Percentiles rank a stretch among this genome's conserved stretches.
phyloP scores from a whole-genome alignment of 2,329 filamentous ascomycete genomes.

The Trichoderma gracile region DNA sequence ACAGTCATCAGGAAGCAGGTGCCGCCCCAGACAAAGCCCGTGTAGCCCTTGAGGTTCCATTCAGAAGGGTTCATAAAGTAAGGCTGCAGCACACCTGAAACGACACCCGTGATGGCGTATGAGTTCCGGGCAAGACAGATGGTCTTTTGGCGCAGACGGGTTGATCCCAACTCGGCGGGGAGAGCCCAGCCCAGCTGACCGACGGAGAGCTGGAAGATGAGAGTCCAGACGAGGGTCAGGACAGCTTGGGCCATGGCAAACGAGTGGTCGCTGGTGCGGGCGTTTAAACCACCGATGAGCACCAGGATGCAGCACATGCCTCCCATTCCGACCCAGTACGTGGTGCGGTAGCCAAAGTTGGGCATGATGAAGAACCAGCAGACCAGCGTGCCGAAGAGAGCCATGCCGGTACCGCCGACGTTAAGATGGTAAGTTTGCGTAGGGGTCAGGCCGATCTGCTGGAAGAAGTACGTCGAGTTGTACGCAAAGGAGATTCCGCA shows the following conservation, averaged over 20 bases:
- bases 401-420: conserved; percentile 44
- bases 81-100: conserved; percentile 51
- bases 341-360: conserved; percentile 46
- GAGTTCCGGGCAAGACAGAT: conserved; percentile 52
- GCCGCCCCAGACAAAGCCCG: conserved; percentile 50
- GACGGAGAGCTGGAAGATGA: conserved; percentile 41
- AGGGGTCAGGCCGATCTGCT: conserved; percentile 39
- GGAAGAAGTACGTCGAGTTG: conserved; percentile 45
- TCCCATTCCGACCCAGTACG: conserved; percentile 48
- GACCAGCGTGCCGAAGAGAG: conserved; percentile 45
- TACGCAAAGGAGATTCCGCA: conserved; percentile 35
- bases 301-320: conserved; percentile 43
- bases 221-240: conserved; percentile 39
- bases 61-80: conserved; percentile 49
- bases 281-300: conserved; percentile 46
- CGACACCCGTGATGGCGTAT: conserved; percentile 50
- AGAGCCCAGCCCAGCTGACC: conserved; percentile 42
- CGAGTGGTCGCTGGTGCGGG: conserved; percentile 32
- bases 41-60: conserved; percentile 51
- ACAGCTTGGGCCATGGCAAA: conserved; percentile 40
- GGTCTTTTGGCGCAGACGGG: conserved; percentile 56
- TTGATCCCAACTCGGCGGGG: conserved; percentile 48
- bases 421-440: conserved; percentile 38
- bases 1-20: conserved; percentile 49
- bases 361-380: conserved; percentile 47